These are phyloP conservation scores for Aspergillus floridensis DNA, from an alignment of 2,329 filamentous ascomycete genomes.

Conservation along the genomic window DNA sequence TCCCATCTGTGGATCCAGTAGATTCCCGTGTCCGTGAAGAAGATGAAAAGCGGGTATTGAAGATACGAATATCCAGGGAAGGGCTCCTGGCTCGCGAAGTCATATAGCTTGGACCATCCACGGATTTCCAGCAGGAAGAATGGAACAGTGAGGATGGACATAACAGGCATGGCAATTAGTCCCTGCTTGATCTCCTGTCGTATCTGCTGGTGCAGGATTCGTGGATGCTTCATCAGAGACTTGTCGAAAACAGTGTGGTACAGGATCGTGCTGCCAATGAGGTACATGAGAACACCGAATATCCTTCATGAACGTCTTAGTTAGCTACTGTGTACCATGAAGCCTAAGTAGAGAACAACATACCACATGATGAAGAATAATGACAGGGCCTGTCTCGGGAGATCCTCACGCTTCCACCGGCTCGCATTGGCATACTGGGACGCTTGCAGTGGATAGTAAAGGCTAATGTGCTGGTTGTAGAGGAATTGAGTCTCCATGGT, in stretches of 20 bases:
- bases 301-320: slow-evolving; percentile 55
- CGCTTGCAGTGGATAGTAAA: slow-evolving; percentile 27
- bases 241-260: slow-evolving; percentile 92
- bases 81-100: slow-evolving; percentile 68
- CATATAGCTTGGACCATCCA: slow-evolving; percentile 83
- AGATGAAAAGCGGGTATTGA: slow-evolving; percentile 82
- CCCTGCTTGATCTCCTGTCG: slow-evolving; percentile 78
- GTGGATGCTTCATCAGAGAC: slow-evolving; percentile 78
- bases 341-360: not conserved
- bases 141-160: slow-evolving; percentile 75
- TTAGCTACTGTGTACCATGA: no score
- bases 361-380: slow-evolving; percentile 33
- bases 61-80: slow-evolving; percentile 71
- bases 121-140: slow-evolving; percentile 80
- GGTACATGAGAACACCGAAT: slow-evolving; percentile 80
- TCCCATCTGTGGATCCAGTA: slow-evolving; percentile 87
- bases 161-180: slow-evolving; percentile 70
- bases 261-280: slow-evolving; percentile 74
- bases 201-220: slow-evolving; percentile 91
- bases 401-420: slow-evolving; percentile 29
- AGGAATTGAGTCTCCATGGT: not conserved
- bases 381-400: slow-evolving; percentile 28
- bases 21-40: slow-evolving; percentile 84
- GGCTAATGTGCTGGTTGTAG: slow-evolving; percentile 28
- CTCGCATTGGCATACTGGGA: slow-evolving; percentile 29